phyloP scores from a whole-genome alignment of 2,329 filamentous ascomycete species.

The Penicillium aurantiogriseum region DNA sequence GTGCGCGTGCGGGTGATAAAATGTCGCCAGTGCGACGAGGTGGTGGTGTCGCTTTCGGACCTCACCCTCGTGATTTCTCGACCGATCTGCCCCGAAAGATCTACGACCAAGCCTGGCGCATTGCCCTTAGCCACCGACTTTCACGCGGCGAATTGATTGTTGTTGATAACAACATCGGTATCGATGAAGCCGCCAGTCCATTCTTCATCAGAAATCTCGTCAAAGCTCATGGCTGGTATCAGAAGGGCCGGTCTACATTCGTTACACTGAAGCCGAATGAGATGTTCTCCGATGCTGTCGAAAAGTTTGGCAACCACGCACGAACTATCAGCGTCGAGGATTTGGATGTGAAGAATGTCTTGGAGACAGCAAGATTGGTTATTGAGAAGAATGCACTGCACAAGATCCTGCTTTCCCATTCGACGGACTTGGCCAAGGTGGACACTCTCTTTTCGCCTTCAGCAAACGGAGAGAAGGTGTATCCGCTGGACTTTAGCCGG shows the following conservation, averaged over 20 bases:
- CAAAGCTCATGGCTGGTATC: slow-evolving; percentile 67
- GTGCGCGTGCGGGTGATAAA: slow-evolving; percentile 73
- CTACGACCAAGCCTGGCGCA: slow-evolving; percentile 94
- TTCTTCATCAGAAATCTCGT: slow-evolving; percentile 68
- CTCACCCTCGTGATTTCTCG: slow-evolving; percentile 85
- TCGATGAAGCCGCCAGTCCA: slow-evolving; percentile 53
- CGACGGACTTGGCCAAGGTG: slow-evolving; percentile 38
- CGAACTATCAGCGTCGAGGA: slow-evolving; percentile 69
- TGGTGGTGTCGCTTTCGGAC: slow-evolving; percentile 87
- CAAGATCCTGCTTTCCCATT: slow-evolving; percentile 69
- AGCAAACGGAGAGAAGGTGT: slow-evolving; percentile 1
- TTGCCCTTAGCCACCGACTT: slow-evolving; percentile 88
- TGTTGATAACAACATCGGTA: slow-evolving; percentile 72
- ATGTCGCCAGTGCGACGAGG: slow-evolving; percentile 80
- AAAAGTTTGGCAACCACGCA: slow-evolving; percentile 63
- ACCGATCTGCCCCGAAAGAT: slow-evolving; percentile 82
- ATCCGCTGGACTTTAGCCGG: not conserved
- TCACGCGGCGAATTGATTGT: slow-evolving; percentile 82
- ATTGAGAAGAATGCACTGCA: slow-evolving; percentile 80
- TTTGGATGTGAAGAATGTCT: slow-evolving; percentile 91
- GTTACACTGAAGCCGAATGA: slow-evolving; percentile 64
- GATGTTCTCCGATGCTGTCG: slow-evolving; percentile 66
- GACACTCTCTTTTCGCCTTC: slow-evolving; percentile 9
- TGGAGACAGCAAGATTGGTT: slow-evolving; percentile 80
- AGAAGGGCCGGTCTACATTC: slow-evolving; percentile 70